A percentile compares a stretch with the other conserved stretches of the same genome.
phyloP scores from a whole-genome alignment of 1,139 yeast genomes.

The Williopsis jadinii region DNA sequence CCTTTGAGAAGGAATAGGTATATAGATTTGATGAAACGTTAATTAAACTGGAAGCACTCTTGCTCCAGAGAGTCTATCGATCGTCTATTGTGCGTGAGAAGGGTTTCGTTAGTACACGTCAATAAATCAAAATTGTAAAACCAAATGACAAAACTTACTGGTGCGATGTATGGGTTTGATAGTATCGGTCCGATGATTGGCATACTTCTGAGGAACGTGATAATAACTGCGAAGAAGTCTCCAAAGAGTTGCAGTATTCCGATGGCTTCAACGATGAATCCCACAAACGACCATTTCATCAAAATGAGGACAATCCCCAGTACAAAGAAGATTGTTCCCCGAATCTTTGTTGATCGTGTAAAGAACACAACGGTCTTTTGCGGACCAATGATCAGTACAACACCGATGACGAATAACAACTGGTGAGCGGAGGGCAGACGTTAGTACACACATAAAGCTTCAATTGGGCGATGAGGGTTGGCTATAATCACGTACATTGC shows the following conservation, averaged over 20 bases:
- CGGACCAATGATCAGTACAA: slow-evolving; percentile 80
- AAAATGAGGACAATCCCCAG: slow-evolving; percentile 73
- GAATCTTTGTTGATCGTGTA: slow-evolving; percentile 76
- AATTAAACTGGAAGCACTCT: slow-evolving; percentile 52
- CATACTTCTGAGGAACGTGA: slow-evolving; percentile 81
- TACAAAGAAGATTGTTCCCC: slow-evolving; percentile 77
- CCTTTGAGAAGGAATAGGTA: slow-evolving; percentile 66
- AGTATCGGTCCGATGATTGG: slow-evolving; percentile 86
- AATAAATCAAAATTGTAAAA: not conserved
- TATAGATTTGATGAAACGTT: slow-evolving; percentile 23
- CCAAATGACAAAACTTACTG: slow-evolving; percentile 32
- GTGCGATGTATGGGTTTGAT: slow-evolving; percentile 78
- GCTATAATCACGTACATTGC: slow-evolving; percentile 7
- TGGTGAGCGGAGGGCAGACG: not conserved
- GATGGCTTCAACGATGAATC: slow-evolving; percentile 76
- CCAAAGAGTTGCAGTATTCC: slow-evolving; percentile 86
- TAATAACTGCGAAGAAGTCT: slow-evolving; percentile 83
- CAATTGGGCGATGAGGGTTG: not conserved
- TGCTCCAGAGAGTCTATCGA: slow-evolving; percentile 59
- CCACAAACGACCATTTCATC: slow-evolving; percentile 70
- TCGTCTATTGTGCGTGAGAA: slow-evolving; percentile 10
- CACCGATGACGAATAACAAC: slow-evolving; percentile 66
- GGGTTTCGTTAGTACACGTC: too few species aligned
- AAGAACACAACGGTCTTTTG: slow-evolving; percentile 79
- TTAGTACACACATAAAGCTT: slow-evolving; percentile 26